These are phyloP conservation scores for Myriosclerotinia duriaeana DNA, from an alignment of 2,329 filamentous ascomycete genomes.

Conservation along the genomic window DNA sequence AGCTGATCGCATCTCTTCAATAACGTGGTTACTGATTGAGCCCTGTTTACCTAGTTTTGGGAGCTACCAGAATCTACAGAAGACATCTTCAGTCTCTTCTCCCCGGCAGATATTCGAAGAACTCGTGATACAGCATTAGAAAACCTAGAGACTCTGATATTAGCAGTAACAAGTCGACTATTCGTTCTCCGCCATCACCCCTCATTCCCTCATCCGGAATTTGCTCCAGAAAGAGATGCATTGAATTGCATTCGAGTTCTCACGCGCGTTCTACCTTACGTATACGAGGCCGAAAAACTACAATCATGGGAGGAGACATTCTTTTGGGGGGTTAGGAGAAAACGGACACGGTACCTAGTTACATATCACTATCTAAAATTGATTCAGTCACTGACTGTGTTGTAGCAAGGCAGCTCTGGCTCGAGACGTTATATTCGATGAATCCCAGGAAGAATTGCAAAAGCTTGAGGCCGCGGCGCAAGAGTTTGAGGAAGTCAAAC, in stretches of 20 bases:
- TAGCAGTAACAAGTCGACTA: slow-evolving; percentile 79
- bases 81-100: slow-evolving; percentile 95
- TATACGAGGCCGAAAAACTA: slow-evolving; percentile 86
- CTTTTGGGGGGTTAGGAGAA: slow-evolving; percentile 80
- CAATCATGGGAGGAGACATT: slow-evolving; percentile 86
- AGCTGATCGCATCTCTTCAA: slow-evolving; percentile 41
- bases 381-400: slow-evolving; percentile 28
- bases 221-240: slow-evolving; percentile 81
- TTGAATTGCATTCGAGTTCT: slow-evolving; percentile 93
- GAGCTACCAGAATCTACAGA: slow-evolving; percentile 93
- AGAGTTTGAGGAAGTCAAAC: slow-evolving; percentile 79
- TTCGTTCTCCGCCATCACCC: slow-evolving; percentile 82
- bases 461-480: slow-evolving; percentile 50
- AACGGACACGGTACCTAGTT: slow-evolving; percentile 52
- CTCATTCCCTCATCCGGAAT: slow-evolving; percentile 82
- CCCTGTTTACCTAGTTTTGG: slow-evolving; percentile 79
- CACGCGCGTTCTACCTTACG: slow-evolving; percentile 82
- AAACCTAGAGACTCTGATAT: slow-evolving; percentile 85
- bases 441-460: slow-evolving; percentile 57
- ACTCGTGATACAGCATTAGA: slow-evolving; percentile 80
- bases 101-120: slow-evolving; percentile 81
- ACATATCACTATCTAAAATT: background rate
- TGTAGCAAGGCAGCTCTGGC: slow-evolving; percentile 60
- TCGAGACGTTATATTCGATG: slow-evolving; percentile 82
- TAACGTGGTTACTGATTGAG: slow-evolving; percentile 25